A percentile compares a stretch with the other conserved stretches of the same genome.
These are phyloP conservation scores for Isoetes taiwanensis DNA, from an alignment of 75 land plant species.

Conservation along the genomic window DNA sequence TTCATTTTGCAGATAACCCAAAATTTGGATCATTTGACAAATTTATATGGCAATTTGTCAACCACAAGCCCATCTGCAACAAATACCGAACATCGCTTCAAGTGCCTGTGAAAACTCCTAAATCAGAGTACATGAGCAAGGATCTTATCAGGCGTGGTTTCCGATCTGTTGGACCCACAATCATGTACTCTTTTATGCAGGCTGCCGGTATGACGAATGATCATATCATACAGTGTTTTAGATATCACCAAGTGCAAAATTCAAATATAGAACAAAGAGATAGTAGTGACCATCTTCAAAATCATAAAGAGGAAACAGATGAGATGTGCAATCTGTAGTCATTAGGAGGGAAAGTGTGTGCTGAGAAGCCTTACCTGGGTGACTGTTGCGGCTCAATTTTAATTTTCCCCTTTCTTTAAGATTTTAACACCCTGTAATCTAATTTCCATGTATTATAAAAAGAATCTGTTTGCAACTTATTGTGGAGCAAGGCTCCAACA, in stretches of 20 bases:
- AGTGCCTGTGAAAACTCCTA: constrained; percentile 72
- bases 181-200: constrained; percentile 90
- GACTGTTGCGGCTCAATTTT: too few relatives aligned
- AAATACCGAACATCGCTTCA: constrained; percentile 42
- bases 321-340: too few relatives aligned
- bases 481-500: too few relatives aligned
- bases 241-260: constrained; percentile 16
- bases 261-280: too few relatives aligned
- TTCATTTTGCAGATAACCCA: constrained; percentile 35
- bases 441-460: too few relatives aligned
- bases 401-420: too few relatives aligned
- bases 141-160: constrained; percentile 74
- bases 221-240: constrained; percentile 70
- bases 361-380: too few relatives aligned
- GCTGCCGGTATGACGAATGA: constrained; percentile 86
- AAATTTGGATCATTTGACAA: constrained; percentile 70
- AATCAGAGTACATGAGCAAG: constrained; percentile 76
- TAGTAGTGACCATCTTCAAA: too few relatives aligned
- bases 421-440: too few relatives aligned
- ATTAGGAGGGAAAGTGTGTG: too few relatives aligned
- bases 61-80: constrained; percentile 57
- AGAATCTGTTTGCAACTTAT: too few relatives aligned
- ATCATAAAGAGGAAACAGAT: too few relatives aligned
- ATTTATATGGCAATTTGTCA: constrained; percentile 68
- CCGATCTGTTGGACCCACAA: constrained; percentile 79